These are phyloP conservation scores for Aspergillus tubingensis DNA, from an alignment of 2,329 filamentous ascomycete species.

Conservation along the genomic window DNA sequence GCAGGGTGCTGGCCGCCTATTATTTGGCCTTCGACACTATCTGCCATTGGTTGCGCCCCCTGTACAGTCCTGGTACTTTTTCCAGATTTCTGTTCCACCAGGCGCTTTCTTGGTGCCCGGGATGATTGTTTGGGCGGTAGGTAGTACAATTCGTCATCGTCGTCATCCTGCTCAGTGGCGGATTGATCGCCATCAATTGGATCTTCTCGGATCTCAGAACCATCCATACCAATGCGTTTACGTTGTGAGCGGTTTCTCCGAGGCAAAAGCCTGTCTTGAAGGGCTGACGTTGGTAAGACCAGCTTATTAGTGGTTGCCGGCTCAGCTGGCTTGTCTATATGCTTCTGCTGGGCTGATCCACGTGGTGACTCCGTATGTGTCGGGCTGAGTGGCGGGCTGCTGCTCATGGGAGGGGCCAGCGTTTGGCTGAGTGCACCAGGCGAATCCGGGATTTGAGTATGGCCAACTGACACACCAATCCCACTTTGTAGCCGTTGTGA, in stretches of 20 bases:
- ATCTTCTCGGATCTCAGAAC: constrained; percentile 20
- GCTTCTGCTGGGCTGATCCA: neutral
- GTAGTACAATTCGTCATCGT: constrained; percentile 38
- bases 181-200: constrained; percentile 27
- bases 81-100: constrained; percentile 24
- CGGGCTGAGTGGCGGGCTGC: constrained; percentile 29
- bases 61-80: constrained; percentile 19
- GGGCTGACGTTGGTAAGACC: constrained; percentile 36
- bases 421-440: constrained; percentile 37
- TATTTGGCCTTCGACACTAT: neutral
- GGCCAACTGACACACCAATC: constrained; percentile 9
- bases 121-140: constrained; percentile 23
- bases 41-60: constrained; percentile 4
- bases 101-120: constrained; percentile 20
- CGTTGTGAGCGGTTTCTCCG: constrained; percentile 32
- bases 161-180: constrained; percentile 28
- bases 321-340: neutral
- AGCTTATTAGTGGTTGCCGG: constrained; percentile 15
- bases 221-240: constrained; percentile 18
- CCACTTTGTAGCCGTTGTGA: constrained; percentile 4
- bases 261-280: constrained; percentile 41
- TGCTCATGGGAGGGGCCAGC: constrained; percentile 42
- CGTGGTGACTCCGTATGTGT: constrained; percentile 11
- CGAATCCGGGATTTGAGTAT: constrained; percentile 16
- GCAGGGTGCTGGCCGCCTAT: neutral